These are phyloP conservation scores for Phycomyces blakesleeanus DNA, from an alignment of 192 early-diverging fungal species.

Conservation along the genomic window DNA sequence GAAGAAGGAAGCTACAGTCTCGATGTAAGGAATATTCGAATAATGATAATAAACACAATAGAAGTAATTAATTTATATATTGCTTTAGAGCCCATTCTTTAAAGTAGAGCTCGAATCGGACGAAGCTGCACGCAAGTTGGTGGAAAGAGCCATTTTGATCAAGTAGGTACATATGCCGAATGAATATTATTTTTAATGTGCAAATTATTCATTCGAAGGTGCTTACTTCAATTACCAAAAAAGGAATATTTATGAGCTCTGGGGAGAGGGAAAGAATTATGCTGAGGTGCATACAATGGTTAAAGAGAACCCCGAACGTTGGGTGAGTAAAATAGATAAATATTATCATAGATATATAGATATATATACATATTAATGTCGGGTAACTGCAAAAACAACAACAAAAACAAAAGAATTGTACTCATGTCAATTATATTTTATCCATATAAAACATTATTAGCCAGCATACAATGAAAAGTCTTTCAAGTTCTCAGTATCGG, in stretches of 20 bases:
- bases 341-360: too few species aligned
- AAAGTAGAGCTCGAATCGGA: slow-evolving; percentile 66
- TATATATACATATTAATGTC: too few species aligned
- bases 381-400: too few species aligned
- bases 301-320: slow-evolving; percentile 53
- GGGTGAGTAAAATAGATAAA: slow-evolving; percentile 44
- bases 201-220: too few species aligned
- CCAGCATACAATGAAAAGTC: slow-evolving; percentile 47
- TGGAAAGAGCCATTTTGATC: slow-evolving; percentile 81
- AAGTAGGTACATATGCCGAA: slow-evolving; percentile 42
- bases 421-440: too few species aligned
- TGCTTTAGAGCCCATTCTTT: slow-evolving; percentile 75
- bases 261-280: slow-evolving; percentile 64
- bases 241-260: slow-evolving; percentile 62
- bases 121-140: slow-evolving; percentile 67
- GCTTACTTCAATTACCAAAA: not conserved
- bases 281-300: slow-evolving; percentile 59
- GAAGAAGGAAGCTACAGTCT: slow-evolving; percentile 57
- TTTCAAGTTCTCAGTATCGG: slow-evolving; percentile 75
- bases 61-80: not conserved
- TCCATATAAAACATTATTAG: slow-evolving; percentile 36
- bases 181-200: not conserved
- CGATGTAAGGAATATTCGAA: slow-evolving; percentile 42
- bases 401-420: too few species aligned
- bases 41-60: not conserved